Evolutionary conservation across 73 alveolate species (phyloP), one percentile per base, ranked within the genome.

Genomic region (Paramecium octaurelia): DNA sequence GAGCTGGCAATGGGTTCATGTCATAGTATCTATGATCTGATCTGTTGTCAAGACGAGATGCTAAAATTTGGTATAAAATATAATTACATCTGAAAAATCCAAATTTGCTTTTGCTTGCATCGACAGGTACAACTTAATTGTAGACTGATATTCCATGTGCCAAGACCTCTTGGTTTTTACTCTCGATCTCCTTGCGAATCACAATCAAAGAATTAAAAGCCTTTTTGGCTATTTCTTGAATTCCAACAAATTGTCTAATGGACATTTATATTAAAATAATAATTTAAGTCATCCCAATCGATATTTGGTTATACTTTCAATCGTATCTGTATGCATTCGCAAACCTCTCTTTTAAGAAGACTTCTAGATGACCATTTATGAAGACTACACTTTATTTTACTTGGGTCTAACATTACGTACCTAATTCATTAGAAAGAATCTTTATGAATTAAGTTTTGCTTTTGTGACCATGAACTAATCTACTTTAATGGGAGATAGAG

Each of bases 11-110:
- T 16, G 87, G 87, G 40, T 34, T 73, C 36, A 73, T 36, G n/a
- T 73, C 59, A 73, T 40, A 34, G 14, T 36, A 36, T 36, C 59
- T 73, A 46, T 44, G 42, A 44, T 80, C 91, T 6, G 91, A 44
- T 80, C 91, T 80, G 20, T 80, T 80, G 14, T 80, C 91, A 3
- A 80, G 20, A 40, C 43, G 27, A 24, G 76, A 59, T 14, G 91
- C 91, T 80, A 12, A 8, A 8, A 18, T 20, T 24, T 14, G 4
- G 24, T 80, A 80, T 36, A 35, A 16, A 11, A 29, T 0, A 44
- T 24, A 80, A 43, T 31, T 44, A 80, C 91, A 40, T 80, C 91
- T 80, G 12, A 80, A 80, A 23, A 80, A 80, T 80, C 91, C 91
- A 80, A 31, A 80, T 42, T 80, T 40, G 24, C 76, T 27, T 24